A percentile compares a stretch with the other conserved stretches of the same genome.
phyloP scores from a whole-genome alignment of 768 basidiomycete genomes.

The Boletus sp. region DNA sequence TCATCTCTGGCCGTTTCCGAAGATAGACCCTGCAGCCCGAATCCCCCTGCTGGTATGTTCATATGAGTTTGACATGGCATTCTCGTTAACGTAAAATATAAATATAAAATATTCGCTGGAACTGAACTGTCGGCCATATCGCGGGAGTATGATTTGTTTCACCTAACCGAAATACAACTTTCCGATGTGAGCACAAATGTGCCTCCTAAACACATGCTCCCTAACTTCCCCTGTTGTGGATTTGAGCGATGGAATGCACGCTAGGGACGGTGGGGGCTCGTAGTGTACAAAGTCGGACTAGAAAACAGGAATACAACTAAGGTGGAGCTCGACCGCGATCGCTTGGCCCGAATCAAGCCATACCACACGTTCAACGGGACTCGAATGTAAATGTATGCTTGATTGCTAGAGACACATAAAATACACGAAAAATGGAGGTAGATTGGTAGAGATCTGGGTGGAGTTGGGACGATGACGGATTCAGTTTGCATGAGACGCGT shows the following conservation, averaged over 20 bases:
- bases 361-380: not conserved
- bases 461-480: not conserved
- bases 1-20: not conserved
- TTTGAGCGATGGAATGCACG: not conserved
- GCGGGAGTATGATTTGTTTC: not conserved
- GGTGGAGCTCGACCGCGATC: not conserved
- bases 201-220: not conserved
- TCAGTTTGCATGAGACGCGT: not conserved
- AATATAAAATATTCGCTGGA: not conserved
- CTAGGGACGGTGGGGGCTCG: no score
- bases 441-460: not conserved
- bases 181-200: constrained; percentile 6
- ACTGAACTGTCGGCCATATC: not conserved
- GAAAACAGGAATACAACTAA: not conserved
- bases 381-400: not conserved
- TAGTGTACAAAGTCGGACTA: no score
- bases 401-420: constrained; percentile 5
- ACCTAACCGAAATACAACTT: not conserved
- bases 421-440: constrained; percentile 1
- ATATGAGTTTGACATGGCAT: not conserved
- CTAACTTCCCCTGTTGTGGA: not conserved
- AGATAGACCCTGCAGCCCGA: not conserved
- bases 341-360: not conserved
- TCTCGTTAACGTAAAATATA: not conserved
- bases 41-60: no score